Evolutionary conservation across 2,329 filamentous ascomycete genomes (phyloP).

Genomic region (Aureobasidium sp.): DNA sequence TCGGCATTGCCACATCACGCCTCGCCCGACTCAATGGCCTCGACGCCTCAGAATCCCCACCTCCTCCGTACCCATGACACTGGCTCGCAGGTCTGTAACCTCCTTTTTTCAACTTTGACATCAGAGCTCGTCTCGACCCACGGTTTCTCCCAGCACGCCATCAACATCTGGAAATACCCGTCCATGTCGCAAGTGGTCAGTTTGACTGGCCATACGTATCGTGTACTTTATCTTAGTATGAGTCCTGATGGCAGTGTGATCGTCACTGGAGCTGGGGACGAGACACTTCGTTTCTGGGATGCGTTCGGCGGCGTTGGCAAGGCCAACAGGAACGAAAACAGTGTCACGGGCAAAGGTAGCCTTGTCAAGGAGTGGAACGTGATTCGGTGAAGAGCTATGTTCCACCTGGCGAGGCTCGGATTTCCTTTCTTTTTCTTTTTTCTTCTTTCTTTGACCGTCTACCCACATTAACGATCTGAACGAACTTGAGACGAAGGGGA

Average conservation of each 20-base stretch:
- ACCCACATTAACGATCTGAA: conserved; percentile 1
- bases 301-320: conserved; percentile 80
- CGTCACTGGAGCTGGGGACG: conserved; percentile 92
- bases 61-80: conserved; percentile 79
- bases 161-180: conserved; percentile 98
- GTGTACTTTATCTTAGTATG: conserved; percentile 94
- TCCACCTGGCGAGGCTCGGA: not conserved
- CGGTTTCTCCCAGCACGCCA: conserved; percentile 96
- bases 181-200: conserved; percentile 96
- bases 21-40: conserved; percentile 27
- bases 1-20: conserved; percentile 22
- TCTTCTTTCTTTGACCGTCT: not conserved
- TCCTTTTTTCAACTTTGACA: conserved; percentile 94
- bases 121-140: conserved; percentile 97
- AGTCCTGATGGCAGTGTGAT: conserved; percentile 90
- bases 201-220: conserved; percentile 91
- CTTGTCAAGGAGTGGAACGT: conserved; percentile 73
- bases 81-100: conserved; percentile 96
- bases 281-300: conserved; percentile 95
- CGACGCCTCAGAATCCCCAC: conserved; percentile 38
- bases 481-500: not conserved
- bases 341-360: conserved; percentile 36
- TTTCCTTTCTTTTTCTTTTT: conserved; percentile 1
- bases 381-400: conserved; percentile 51
- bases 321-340: conserved; percentile 57